Evolutionary conservation across 352 stramenopile genomes (phyloP).

Genomic region (Phytophthora litchii): DNA sequence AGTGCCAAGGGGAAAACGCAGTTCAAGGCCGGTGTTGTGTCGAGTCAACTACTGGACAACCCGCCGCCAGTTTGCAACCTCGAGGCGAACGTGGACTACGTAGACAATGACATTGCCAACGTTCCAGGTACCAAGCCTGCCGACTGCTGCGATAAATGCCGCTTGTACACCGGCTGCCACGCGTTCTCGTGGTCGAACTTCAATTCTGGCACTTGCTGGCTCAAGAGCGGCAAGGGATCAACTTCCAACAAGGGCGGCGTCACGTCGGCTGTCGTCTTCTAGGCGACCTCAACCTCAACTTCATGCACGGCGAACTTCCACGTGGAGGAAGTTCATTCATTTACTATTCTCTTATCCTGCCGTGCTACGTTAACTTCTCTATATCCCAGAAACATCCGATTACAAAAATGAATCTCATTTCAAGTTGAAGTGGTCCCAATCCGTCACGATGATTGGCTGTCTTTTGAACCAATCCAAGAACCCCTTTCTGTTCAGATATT

Average conservation of each 20-base stretch:
- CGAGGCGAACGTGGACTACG: constrained; percentile 34
- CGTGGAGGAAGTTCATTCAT: background rate
- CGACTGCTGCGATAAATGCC: constrained; percentile 43
- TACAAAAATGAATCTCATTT: constrained; percentile 1
- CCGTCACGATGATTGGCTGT: background rate
- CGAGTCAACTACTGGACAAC: constrained; percentile 29
- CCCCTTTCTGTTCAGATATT: background rate
- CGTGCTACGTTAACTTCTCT: constrained; percentile 1
- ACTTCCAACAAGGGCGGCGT: constrained; percentile 21
- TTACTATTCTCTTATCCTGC: constrained; percentile 1
- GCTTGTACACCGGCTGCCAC: constrained; percentile 16
- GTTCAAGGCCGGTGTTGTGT: constrained; percentile 27
- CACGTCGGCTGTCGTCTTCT: constrained; percentile 37
- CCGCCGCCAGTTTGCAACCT: constrained; percentile 21
- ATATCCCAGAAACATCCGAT: background rate
- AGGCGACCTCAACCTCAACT: background rate
- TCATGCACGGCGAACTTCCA: constrained; percentile 15
- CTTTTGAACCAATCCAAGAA: background rate
- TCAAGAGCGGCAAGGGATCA: constrained; percentile 33
- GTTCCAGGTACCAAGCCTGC: constrained; percentile 8
- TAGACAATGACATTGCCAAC: constrained; percentile 37
- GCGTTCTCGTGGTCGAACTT: constrained; percentile 37
- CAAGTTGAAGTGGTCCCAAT: background rate
- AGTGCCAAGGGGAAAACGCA: constrained; percentile 18
- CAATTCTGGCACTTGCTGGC: constrained; percentile 32